Percentiles rank a stretch among this genome's conserved stretches.
phyloP scores from a whole-genome alignment of 768 basidiomycete species.

The Tylopilus rubrobrunneus region DNA sequence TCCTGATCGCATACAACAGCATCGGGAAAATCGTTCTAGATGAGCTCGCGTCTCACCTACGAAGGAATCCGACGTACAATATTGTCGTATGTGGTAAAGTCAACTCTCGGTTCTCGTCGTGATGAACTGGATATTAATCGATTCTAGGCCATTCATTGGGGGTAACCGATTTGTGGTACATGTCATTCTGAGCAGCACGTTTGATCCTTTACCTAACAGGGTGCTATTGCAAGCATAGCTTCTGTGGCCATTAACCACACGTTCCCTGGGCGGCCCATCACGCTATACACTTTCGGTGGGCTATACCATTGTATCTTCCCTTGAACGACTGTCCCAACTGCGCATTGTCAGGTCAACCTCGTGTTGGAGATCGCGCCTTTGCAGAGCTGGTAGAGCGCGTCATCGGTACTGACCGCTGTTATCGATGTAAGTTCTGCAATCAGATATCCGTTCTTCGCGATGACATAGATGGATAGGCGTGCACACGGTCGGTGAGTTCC shows the following conservation, averaged over 20 bases:
- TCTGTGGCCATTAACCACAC: slow-evolving; percentile 30
- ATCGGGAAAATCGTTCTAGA: slow-evolving; percentile 30
- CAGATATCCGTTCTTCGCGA: background rate
- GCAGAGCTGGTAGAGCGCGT: slow-evolving; percentile 37
- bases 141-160: slow-evolving; percentile 40
- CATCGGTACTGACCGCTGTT: slow-evolving; percentile 38
- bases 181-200: background rate
- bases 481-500: slow-evolving; percentile 39
- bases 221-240: slow-evolving; percentile 38
- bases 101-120: background rate
- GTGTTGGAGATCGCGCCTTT: slow-evolving; percentile 41
- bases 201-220: slow-evolving; percentile 21
- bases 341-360: slow-evolving; percentile 43
- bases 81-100: slow-evolving; percentile 31
- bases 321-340: background rate
- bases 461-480: slow-evolving; percentile 30
- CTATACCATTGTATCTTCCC: background rate
- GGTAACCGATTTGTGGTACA: slow-evolving; percentile 14
- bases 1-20: slow-evolving; percentile 34
- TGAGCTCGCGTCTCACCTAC: slow-evolving; percentile 29
- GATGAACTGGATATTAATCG: slow-evolving; percentile 1
- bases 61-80: slow-evolving; percentile 30
- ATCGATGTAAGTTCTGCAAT: slow-evolving; percentile 33
- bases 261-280: slow-evolving; percentile 25
- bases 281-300: slow-evolving; percentile 45